Conservation (phyloP, 331 rosid genomes). For the Prunus yedoensis region DNA sequence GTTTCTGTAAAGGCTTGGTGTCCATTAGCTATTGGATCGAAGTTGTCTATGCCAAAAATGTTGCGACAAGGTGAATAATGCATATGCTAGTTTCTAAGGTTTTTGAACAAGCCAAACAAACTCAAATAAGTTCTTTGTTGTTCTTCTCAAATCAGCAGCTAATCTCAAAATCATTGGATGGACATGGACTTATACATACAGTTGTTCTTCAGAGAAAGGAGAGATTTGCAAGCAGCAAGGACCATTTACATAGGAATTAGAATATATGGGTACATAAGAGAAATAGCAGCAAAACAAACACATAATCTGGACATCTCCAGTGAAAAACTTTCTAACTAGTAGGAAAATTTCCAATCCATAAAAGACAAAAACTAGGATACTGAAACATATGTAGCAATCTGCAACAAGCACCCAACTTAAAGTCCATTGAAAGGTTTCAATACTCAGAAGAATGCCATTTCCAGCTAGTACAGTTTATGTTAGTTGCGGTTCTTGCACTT, state of each 20-base stretch:
- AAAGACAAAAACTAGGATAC: conserved; percentile 22
- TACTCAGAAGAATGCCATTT: conserved; percentile 26
- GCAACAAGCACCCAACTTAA: conserved; percentile 21
- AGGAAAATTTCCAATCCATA: conserved; percentile 22
- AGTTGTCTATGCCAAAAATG: too few species aligned
- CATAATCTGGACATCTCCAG: conserved; percentile 18
- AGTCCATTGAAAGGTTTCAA: conserved; percentile 25
- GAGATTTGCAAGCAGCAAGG: conserved; percentile 28
- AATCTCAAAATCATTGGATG: background rate
- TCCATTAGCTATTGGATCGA: too few species aligned
- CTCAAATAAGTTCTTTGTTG: background rate
- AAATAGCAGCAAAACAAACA: conserved; percentile 15
- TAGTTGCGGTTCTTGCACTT: conserved; percentile 73
- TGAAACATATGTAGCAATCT: conserved; percentile 17
- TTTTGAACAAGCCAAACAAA: background rate
- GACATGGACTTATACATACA: background rate
- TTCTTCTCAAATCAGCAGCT: background rate
- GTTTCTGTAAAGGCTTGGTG: too few species aligned
- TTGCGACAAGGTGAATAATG: too few species aligned
- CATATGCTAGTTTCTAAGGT: too few species aligned
- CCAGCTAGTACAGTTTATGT: conserved; percentile 22
- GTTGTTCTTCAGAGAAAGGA: background rate
- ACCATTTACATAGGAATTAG: conserved; percentile 32
- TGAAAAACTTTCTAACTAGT: conserved; percentile 15
- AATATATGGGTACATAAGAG: conserved; percentile 12